phyloP scores from a whole-genome alignment of 352 stramenopile species.

The Thalassiosira oceanica region DNA sequence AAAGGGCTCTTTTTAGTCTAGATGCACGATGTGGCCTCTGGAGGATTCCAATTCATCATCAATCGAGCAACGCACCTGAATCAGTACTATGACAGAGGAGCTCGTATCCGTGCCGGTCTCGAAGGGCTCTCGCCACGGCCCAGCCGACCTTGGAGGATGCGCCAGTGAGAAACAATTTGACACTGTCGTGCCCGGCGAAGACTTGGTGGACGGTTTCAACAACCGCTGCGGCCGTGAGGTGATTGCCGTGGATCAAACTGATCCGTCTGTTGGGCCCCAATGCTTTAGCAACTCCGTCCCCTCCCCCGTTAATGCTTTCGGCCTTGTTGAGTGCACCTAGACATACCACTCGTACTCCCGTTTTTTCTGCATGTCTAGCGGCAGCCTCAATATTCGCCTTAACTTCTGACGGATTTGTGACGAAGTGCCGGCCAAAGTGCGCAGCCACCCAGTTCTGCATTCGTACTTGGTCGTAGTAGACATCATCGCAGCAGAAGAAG shows the following conservation, averaged over 20 bases:
- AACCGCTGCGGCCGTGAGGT: constrained; percentile 55
- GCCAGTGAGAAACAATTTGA: constrained; percentile 55
- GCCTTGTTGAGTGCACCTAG: constrained; percentile 65
- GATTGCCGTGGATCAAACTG: constrained; percentile 62
- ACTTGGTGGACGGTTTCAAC: constrained; percentile 45
- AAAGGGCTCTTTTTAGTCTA: no score
- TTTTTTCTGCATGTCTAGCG: constrained; percentile 44
- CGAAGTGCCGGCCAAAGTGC: constrained; percentile 58
- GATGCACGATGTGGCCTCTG: no score
- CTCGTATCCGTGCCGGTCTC: constrained; percentile 40
- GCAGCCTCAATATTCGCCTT: constrained; percentile 50
- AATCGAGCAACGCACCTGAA: no score
- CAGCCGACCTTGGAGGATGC: constrained; percentile 62
- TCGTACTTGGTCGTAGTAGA: constrained; percentile 23
- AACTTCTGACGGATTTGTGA: constrained; percentile 36
- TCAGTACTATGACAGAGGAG: constrained; percentile 58
- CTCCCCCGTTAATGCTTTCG: constrained; percentile 63
- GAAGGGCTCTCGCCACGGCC: constrained; percentile 50
- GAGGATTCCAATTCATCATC: no score
- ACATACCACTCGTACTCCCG: constrained; percentile 52
- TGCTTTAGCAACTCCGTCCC: constrained; percentile 40
- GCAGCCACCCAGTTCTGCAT: constrained; percentile 52
- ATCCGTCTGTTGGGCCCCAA: constrained; percentile 35
- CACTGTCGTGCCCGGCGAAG: constrained; percentile 25
- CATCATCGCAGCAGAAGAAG: constrained; percentile 53